Evolutionary conservation across 2,329 filamentous ascomycete species (phyloP).

Genomic region (Trichoderma koningiopsis): DNA sequence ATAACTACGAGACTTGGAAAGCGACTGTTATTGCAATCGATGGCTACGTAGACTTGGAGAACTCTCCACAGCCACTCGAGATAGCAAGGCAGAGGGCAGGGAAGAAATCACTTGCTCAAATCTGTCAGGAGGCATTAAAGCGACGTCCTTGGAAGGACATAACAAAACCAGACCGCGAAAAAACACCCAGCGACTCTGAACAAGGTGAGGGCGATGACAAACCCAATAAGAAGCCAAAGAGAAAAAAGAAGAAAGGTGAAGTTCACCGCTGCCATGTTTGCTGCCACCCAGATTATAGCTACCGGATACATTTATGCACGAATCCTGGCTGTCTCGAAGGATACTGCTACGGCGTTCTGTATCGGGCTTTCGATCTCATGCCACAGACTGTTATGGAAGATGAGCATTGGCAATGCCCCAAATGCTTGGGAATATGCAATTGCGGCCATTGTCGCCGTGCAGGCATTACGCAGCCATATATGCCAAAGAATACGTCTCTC

Average conservation of each 20-base stretch:
- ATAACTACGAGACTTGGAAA: constrained; percentile 82
- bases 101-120: constrained; percentile 82
- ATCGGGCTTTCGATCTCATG: constrained; percentile 87
- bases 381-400: constrained; percentile 81
- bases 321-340: constrained; percentile 67
- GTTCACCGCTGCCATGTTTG: constrained; percentile 78
- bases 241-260: constrained; percentile 57
- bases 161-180: constrained; percentile 58
- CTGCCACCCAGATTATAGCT: constrained; percentile 74
- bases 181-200: constrained; percentile 52
- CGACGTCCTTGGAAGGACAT: constrained; percentile 81
- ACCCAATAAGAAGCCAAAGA: constrained; percentile 63
- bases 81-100: constrained; percentile 66
- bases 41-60: constrained; percentile 64
- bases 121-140: constrained; percentile 89
- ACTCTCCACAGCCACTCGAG: constrained; percentile 70
- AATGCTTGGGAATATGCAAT: constrained; percentile 83
- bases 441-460: constrained; percentile 74
- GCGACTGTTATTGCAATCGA: constrained; percentile 74
- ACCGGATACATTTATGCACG: constrained; percentile 82
- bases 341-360: constrained; percentile 94
- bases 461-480: constrained; percentile 72
- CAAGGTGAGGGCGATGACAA: constrained; percentile 62
- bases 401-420: constrained; percentile 84
- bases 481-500: constrained; percentile 82